A percentile compares a stretch with the other conserved stretches of the same genome.
Conservation (phyloP, 2,329 filamentous ascomycete genomes). For the Pseudogymnoascus sp. region DNA sequence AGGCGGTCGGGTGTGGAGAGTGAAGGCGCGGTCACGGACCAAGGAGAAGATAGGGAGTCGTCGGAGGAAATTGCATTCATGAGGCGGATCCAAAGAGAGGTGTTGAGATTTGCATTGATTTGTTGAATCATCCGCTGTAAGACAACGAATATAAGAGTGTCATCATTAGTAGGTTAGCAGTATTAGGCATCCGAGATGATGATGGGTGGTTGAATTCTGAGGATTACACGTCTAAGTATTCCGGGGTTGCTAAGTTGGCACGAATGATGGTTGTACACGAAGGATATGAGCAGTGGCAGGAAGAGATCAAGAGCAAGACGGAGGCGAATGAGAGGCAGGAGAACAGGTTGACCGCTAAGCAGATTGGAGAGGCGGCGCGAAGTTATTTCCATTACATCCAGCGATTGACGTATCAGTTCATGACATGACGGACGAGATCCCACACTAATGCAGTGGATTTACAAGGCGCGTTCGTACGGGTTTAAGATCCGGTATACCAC, state of each 20-base stretch:
- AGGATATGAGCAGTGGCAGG: not conserved
- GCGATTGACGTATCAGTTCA: no score
- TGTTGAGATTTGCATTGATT: constrained; percentile 13
- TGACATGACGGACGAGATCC: constrained; percentile 9
- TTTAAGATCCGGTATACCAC: constrained; percentile 16
- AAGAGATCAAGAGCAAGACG: not conserved
- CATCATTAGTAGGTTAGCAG: constrained; percentile 15
- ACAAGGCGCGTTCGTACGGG: constrained; percentile 9
- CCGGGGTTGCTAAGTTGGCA: constrained; percentile 13
- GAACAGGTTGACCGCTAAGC: not conserved
- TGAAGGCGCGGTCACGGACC: not conserved
- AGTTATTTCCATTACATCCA: not conserved
- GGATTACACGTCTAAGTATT: constrained; percentile 15
- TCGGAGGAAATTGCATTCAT: constrained; percentile 1
- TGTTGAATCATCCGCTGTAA: constrained; percentile 14
- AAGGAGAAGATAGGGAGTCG: not conserved
- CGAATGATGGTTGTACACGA: constrained; percentile 12
- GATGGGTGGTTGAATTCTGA: constrained; percentile 10
- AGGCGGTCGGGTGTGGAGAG: not conserved
- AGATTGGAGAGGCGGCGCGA: not conserved
- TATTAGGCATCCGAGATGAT: constrained; percentile 13
- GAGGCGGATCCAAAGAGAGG: not conserved
- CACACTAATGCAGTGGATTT: constrained; percentile 14
- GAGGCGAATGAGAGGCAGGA: not conserved
- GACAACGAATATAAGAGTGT: constrained; percentile 16